Evolutionary conservation across 2,329 filamentous ascomycete species (phyloP).

Genomic region (Claviceps sp.): DNA sequence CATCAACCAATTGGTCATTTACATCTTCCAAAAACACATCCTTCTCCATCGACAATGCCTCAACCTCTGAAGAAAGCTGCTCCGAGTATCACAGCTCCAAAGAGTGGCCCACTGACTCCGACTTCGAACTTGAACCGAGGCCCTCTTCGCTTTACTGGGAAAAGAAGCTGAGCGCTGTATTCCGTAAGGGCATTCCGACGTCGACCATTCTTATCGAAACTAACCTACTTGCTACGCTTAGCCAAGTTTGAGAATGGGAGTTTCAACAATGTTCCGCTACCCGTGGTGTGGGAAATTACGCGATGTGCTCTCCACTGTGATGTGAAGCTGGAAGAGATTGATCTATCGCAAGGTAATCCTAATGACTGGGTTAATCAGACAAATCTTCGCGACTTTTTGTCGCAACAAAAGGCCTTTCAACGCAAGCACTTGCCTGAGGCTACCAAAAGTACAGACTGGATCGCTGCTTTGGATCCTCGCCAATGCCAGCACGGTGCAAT

Average conservation of each 20-base stretch:
- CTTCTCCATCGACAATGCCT: neutral
- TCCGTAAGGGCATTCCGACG: conserved; percentile 22
- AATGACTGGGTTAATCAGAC: conserved; percentile 29
- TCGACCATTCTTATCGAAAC: neutral
- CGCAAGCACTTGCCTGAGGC: conserved; percentile 35
- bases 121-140: neutral
- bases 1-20: neutral
- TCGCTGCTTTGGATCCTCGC: conserved; percentile 25
- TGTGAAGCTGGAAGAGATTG: conserved; percentile 23
- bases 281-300: conserved; percentile 38
- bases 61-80: neutral
- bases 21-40: conserved; percentile 4
- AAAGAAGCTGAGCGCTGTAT: conserved; percentile 22
- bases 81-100: conserved; percentile 10
- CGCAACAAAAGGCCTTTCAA: conserved; percentile 24
- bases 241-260: conserved; percentile 25
- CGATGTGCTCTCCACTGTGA: conserved; percentile 33
- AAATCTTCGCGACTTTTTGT: conserved; percentile 28
- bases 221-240: conserved; percentile 7
- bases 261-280: conserved; percentile 31
- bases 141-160: conserved; percentile 4
- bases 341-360: conserved; percentile 21
- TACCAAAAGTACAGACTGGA: conserved; percentile 32
- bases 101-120: conserved; percentile 6
- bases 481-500: conserved; percentile 23